Percentiles rank a stretch among this genome's conserved stretches.
Conservation (phyloP, 78 protist species). For the Reticulomyxa filosa region DNA sequence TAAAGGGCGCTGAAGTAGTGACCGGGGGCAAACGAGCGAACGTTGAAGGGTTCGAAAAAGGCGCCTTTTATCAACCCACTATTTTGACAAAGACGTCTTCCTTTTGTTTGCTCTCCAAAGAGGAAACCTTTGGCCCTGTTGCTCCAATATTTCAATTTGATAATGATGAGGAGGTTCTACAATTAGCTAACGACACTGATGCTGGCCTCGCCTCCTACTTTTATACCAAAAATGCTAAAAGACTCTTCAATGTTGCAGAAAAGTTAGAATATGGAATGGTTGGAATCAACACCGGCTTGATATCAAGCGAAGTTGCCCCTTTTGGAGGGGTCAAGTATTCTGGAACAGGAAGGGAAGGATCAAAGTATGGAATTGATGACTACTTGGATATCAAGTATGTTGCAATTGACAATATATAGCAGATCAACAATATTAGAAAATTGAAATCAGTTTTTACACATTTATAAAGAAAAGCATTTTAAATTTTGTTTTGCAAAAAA, state of each 20-base stretch:
- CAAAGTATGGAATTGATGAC: neutral
- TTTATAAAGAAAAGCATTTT: no score
- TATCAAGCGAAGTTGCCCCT: neutral
- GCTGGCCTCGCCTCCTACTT: neutral
- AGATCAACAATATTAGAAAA: no score
- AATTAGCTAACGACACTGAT: slow-evolving; percentile 20
- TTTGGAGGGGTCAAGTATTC: neutral
- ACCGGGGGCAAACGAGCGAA: no score
- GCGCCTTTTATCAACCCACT: no score
- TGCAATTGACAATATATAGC: no score
- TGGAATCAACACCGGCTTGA: neutral
- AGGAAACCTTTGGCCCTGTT: slow-evolving; percentile 28
- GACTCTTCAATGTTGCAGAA: neutral
- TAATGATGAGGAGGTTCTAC: slow-evolving; percentile 17
- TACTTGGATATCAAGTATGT: neutral
- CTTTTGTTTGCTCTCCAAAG: neutral
- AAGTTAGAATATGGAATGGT: neutral
- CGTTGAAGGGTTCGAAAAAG: no score
- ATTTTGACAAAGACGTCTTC: no score
- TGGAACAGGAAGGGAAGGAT: neutral
- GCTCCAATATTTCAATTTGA: slow-evolving; percentile 4
- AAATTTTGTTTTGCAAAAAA: no score
- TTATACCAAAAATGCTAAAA: neutral
- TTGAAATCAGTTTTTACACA: no score
- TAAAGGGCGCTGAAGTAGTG: no score